These are phyloP conservation scores for Gracilaria domingensis DNA, from an alignment of 23 red algal species.

Conservation along the genomic window DNA sequence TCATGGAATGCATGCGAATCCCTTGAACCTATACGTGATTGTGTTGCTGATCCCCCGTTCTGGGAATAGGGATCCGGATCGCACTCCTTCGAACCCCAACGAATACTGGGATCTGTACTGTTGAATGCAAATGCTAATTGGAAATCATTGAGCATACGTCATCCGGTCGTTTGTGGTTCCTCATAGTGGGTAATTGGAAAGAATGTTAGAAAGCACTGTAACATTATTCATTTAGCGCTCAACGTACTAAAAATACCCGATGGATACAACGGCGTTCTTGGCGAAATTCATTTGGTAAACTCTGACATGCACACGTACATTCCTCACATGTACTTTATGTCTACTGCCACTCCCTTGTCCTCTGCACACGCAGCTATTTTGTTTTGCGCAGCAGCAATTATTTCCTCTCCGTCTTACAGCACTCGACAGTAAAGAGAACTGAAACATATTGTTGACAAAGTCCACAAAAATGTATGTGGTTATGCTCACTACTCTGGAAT, in stretches of 20 bases:
- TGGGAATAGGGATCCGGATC: no score
- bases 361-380: not conserved
- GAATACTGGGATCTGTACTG: constrained; percentile 9
- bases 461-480: constrained; percentile 46
- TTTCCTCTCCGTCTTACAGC: no score
- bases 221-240: not conserved
- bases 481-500: constrained; percentile 28
- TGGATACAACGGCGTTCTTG: not conserved
- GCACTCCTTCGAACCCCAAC: no score
- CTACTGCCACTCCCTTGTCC: not conserved
- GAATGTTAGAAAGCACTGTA: constrained; percentile 14
- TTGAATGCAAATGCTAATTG: not conserved
- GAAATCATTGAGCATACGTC: not conserved
- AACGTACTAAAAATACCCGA: not conserved
- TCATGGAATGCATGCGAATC: no score
- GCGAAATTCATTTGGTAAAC: not conserved
- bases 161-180: not conserved
- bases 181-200: constrained; percentile 17
- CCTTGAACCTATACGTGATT: no score
- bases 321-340: constrained; percentile 1
- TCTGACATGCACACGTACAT: not conserved
- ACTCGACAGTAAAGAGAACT: not conserved
- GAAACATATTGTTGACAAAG: constrained; percentile 46
- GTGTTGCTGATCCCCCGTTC: no score
- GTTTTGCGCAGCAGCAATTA: constrained; percentile 22